Evolutionary conservation across 2,329 filamentous ascomycete genomes (phyloP).

Genomic region (Trichoderma sp.): DNA sequence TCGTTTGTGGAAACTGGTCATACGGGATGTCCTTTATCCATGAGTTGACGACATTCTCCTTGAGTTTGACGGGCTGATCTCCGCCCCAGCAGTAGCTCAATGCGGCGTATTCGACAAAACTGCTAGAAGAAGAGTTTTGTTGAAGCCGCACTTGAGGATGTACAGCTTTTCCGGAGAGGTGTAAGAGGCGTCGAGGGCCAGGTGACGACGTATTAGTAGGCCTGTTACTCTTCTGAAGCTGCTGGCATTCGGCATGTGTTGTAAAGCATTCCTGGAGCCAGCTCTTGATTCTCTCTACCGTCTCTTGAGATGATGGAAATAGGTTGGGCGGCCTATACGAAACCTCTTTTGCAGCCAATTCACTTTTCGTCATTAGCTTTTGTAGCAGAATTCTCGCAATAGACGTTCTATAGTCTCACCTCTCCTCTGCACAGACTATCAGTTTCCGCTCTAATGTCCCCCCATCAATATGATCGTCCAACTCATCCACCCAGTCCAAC

Average conservation of each 20-base stretch:
- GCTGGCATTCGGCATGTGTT: not conserved
- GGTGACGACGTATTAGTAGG: too few species aligned
- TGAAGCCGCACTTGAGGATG: not conserved
- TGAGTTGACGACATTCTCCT: not conserved
- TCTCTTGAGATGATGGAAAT: not conserved
- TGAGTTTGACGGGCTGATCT: not conserved
- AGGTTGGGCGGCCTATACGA: not conserved
- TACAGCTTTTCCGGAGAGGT: not conserved
- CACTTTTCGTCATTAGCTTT: not conserved
- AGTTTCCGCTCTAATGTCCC: not conserved
- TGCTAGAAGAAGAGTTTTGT: not conserved
- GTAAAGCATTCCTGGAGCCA: not conserved
- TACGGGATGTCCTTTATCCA: not conserved
- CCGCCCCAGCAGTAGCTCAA: conserved; percentile 6
- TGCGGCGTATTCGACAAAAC: not conserved
- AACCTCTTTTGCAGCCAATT: not conserved
- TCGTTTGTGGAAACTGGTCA: not conserved
- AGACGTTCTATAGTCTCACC: not conserved
- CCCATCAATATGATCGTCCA: conserved; percentile 7
- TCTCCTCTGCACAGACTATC: not conserved
- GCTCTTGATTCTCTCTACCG: not conserved
- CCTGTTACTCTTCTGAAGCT: not conserved
- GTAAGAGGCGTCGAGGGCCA: not conserved
- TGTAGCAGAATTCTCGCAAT: not conserved
- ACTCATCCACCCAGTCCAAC: conserved; percentile 2